These are phyloP conservation scores for Hypocrella siamensis DNA, from an alignment of 2,329 filamentous ascomycete species.

Conservation along the genomic window DNA sequence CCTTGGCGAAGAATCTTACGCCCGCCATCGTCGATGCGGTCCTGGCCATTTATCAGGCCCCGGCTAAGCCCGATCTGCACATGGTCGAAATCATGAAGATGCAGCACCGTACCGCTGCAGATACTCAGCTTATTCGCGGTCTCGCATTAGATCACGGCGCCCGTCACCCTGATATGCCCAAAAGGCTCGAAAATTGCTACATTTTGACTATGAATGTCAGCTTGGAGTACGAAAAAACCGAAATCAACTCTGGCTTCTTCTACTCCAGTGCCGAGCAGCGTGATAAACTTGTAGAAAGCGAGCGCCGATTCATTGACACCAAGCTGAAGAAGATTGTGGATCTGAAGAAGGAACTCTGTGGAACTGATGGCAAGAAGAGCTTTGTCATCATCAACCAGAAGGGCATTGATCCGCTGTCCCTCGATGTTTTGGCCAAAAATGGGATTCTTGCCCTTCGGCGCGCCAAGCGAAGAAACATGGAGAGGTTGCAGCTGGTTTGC, in stretches of 20 bases:
- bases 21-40: conserved; percentile 94
- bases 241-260: conserved; percentile 98
- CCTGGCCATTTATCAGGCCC: conserved; percentile 78
- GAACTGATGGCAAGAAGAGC: conserved; percentile 79
- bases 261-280: conserved; percentile 94
- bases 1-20: conserved; percentile 78
- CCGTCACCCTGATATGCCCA: conserved; percentile 95
- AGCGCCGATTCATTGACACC: conserved; percentile 86
- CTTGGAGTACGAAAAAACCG: conserved; percentile 96
- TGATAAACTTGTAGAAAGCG: conserved; percentile 95
- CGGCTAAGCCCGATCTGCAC: conserved; percentile 87
- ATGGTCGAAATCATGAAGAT: conserved; percentile 99
- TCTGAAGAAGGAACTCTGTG: conserved; percentile 94
- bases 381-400: conserved; percentile 99
- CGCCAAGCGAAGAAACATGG: conserved; percentile 98
- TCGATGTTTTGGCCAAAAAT: conserved; percentile 96
- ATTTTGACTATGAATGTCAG: conserved; percentile 94
- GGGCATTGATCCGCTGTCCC: conserved; percentile 89
- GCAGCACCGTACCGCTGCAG: conserved; percentile 92
- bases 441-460: conserved; percentile 86
- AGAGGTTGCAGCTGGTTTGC: conserved; percentile 87
- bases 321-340: conserved; percentile 97
- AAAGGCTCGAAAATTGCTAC: conserved; percentile 85
- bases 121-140: conserved; percentile 89
- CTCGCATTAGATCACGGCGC: conserved; percentile 90